Conservation (phyloP, 768 basidiomycete genomes). For the Mrakia gelida region DNA sequence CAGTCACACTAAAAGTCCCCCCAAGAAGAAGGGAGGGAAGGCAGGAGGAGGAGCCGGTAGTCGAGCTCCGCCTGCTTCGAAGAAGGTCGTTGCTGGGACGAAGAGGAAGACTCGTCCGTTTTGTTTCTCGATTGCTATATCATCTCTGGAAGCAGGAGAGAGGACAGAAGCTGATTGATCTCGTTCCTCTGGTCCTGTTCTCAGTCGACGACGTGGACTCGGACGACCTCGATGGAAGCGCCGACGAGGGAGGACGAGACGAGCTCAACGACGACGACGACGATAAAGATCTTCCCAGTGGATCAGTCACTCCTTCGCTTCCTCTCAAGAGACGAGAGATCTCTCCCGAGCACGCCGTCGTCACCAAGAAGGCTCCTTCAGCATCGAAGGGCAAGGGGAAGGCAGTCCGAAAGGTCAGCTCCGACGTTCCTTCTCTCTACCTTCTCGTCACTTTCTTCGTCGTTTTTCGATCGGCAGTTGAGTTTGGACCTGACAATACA, state of each 20-base stretch:
- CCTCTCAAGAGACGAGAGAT: constrained; percentile 24
- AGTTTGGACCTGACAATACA: too few relatives aligned
- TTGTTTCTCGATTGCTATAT: too few relatives aligned
- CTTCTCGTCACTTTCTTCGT: background rate
- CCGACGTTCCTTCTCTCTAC: background rate
- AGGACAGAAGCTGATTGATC: background rate
- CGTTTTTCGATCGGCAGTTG: background rate
- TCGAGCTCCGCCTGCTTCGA: background rate
- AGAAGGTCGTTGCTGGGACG: background rate
- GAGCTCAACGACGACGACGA: background rate
- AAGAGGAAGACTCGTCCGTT: constrained; percentile 14
- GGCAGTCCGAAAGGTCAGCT: constrained; percentile 2
- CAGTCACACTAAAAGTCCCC: background rate
- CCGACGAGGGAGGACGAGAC: background rate
- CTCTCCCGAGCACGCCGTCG: background rate
- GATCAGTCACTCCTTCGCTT: constrained; percentile 13
- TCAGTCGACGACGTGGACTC: constrained; percentile 16
- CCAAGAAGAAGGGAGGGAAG: background rate
- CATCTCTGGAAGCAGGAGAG: too few relatives aligned
- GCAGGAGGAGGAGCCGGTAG: background rate
- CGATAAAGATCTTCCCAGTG: background rate
- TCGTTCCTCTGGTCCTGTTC: background rate
- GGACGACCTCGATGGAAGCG: constrained; percentile 20
- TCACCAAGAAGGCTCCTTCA: constrained; percentile 1
- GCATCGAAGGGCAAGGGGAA: constrained; percentile 5